phyloP scores from a whole-genome alignment of 345 rosid species.

The Eucalyptus decipiens region DNA sequence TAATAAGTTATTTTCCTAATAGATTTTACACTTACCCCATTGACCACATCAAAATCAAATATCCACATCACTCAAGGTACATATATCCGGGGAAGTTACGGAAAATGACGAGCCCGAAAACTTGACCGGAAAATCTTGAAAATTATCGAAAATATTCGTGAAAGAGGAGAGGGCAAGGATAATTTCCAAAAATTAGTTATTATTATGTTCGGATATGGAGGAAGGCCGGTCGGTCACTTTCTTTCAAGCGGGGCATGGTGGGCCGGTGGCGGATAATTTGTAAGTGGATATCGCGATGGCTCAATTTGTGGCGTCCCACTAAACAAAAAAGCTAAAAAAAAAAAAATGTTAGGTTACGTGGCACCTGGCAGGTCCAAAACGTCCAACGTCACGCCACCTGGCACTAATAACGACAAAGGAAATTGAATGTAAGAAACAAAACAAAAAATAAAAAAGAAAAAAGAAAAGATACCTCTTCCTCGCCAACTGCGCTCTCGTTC shows the following conservation, averaged over 20 bases:
- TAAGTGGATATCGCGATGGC: not conserved
- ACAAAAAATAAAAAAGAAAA: rapidly evolving
- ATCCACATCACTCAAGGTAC: no score
- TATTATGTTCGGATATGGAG: not conserved
- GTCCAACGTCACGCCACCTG: not conserved
- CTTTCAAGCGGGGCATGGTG: not conserved
- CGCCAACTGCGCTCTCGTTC: not conserved
- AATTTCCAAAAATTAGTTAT: not conserved
- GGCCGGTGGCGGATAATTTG: not conserved
- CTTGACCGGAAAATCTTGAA: not conserved
- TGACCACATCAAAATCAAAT: no score
- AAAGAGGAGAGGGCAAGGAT: not conserved
- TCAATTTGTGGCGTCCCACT: not conserved
- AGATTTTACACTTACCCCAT: no score
- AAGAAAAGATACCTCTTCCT: not conserved
- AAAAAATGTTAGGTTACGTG: not conserved
- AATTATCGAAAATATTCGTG: not conserved
- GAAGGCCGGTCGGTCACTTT: not conserved
- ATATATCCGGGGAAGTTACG: not conserved
- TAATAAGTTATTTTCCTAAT: no score
- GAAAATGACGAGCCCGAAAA: not conserved
- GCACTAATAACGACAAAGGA: not conserved
- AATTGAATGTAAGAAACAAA: not conserved
- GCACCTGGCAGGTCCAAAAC: not conserved
- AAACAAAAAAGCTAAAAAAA: no score